Base-by-base conservation (phyloP, 2,329 filamentous ascomycete species). In the Colletotrichum melonis region DNA sequence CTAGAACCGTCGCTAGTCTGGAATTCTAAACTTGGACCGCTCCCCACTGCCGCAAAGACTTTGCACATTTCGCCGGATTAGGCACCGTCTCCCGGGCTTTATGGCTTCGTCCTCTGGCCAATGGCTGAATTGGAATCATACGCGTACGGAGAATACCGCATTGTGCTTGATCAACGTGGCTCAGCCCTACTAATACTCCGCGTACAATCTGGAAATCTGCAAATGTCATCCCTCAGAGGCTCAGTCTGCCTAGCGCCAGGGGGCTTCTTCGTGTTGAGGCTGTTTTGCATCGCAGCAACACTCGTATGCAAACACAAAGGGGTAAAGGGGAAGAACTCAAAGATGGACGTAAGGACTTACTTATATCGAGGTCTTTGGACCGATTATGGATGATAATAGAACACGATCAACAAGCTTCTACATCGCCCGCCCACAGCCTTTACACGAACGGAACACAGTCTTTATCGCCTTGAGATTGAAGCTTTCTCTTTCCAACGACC, bases 141-240 rank as follows among this genome's bases (percentile, higher is more conserved):
- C 69, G 69, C 69, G 69, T 72, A 72, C 67, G 24, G 54, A 14
- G 5, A 46, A 12, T n/a, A n/a, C 35, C 67, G 59, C 26, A 56
- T 16, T 1, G 22, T 56, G 60, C 3, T 54, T 28, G 12, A 28
- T 46, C 63, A 26, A 46, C 24, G 63, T 60, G 69, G 69, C 69
- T 72, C 63, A 67, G 63, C 69, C 63, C 63, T 72, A 72, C 35
- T 32, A 24, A 12, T 46, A 22, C 46, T 72, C 69, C 69, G 69
- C 69, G 69, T 72, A 68, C 46, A 72, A 72, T 72, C 35, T 72
- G 26, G 30, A 57, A 46, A 63, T 72, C 57, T 67, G 69, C 56
- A 72, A 52, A 38, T 67, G 14, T 26, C 32, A 49, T 57, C 35
- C 69, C 19, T 57, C 38, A 42, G 38, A 42, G 38, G 38, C 38